Evolutionary conservation across 176 grass and related monocot species (phyloP), one percentile per base, ranked within the genome.

Genomic region (Hordeum marinum): DNA sequence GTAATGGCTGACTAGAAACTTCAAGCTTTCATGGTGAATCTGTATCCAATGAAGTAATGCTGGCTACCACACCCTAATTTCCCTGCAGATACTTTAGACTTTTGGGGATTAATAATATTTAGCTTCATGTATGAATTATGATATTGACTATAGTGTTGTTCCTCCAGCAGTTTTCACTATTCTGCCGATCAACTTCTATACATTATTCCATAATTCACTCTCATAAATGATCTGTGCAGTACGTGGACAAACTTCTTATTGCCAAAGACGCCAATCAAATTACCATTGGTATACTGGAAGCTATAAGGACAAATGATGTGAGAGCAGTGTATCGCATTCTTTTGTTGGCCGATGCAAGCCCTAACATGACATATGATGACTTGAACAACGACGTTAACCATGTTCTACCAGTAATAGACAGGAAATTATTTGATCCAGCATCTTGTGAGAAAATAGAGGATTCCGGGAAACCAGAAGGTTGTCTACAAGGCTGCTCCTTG

Each of bases 221-320:
- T 64, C 14, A 23, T 82, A 60, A 78, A 79, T 87, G 20, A 65
- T 83, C 59, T 78, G 79, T 91, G 87, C 93, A 98, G 95, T 98
- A 98, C 7, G 77, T 98, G 61, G 95, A 98, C 85, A 98, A 87
- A 87, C 90, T 85, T 88, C 77, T 95, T 71, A 85, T 98, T 80
- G 66, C 85, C 10, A 91, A 85, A 90, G 87, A 91, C 88, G n/a
- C 57, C 54, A 39, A 85, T 88, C 57, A 76, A 79, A 66, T 48
- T 85, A 58, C 79, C 68, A 79, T 83, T 81, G 82, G 83, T 73
- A 93, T 98, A 75, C 91, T 88, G 87, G 89, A 95, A 79, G 95
- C 93, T 77, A 83, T 98, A 83, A 93, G 92, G 89, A 77, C 68
- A 74, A 95, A 92, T 42, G 80, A 98, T 86, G 55, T 95, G 72